Conservation (phyloP, 352 stramenopile genomes). For the Phytophthora brassicae region DNA sequence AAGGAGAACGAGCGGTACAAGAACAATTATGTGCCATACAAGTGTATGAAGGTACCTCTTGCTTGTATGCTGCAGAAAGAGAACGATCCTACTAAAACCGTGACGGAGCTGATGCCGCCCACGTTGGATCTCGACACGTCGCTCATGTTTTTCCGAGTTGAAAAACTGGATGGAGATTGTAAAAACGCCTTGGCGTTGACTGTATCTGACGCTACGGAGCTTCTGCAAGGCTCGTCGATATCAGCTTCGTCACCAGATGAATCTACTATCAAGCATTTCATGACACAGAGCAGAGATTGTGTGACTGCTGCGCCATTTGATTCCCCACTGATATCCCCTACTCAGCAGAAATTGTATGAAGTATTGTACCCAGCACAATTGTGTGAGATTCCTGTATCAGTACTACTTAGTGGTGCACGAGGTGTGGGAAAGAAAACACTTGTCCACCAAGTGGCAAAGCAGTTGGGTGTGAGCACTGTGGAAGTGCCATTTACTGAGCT, state of each 20-base stretch:
- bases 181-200: conserved; percentile 41
- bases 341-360: conserved; percentile 58
- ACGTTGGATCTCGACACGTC: conserved; percentile 56
- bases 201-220: conserved; percentile 62
- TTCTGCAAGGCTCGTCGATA: conserved; percentile 63
- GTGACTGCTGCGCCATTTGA: conserved; percentile 15
- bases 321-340: conserved; percentile 31
- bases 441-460: conserved; percentile 66
- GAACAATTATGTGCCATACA: conserved; percentile 41
- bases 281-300: conserved; percentile 31
- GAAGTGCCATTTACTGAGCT: conserved; percentile 83
- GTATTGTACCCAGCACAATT: conserved; percentile 69
- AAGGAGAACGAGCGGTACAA: conserved; percentile 24
- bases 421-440: conserved; percentile 76
- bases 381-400: conserved; percentile 68
- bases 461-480: conserved; percentile 65
- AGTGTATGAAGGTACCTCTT: conserved; percentile 42
- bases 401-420: conserved; percentile 64
- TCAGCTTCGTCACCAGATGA: conserved; percentile 59
- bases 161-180: conserved; percentile 42
- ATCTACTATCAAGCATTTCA: conserved; percentile 50
- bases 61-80: conserved; percentile 30
- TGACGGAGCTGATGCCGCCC: conserved; percentile 43
- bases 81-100: neutral
- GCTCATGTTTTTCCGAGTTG: conserved; percentile 79